These are phyloP conservation scores for Xylaria telfairii DNA, from an alignment of 495 filamentous ascomycete genomes.

Conservation along the genomic window DNA sequence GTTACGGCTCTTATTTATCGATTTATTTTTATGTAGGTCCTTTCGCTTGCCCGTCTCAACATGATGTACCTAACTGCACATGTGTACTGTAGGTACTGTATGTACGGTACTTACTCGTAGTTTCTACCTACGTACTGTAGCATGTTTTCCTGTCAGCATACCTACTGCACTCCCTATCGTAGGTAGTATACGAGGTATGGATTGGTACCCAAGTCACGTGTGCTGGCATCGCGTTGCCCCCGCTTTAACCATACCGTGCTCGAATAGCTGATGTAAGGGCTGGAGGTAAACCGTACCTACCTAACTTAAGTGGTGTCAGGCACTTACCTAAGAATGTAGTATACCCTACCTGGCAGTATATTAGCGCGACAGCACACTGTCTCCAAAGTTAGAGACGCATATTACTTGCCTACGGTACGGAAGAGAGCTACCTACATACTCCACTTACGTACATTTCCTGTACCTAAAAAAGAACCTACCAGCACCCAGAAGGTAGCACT, in stretches of 20 bases:
- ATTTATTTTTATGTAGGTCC: not conserved
- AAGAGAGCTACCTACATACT: not conserved
- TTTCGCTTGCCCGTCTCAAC: not conserved
- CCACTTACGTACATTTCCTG: not conserved
- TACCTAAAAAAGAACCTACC: conserved; percentile 10
- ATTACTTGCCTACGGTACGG: not conserved
- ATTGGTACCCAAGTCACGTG: conserved; percentile 11
- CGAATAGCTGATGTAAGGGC: not conserved
- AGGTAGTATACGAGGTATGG: too few species aligned
- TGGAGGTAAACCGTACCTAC: not conserved
- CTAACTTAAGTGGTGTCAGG: too few species aligned
- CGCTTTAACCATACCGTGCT: not conserved
- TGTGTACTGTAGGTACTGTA: too few species aligned
- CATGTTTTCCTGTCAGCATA: not conserved
- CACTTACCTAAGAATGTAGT: not conserved
- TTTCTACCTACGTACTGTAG: too few species aligned
- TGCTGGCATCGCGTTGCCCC: not conserved
- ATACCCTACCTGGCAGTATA: not conserved
- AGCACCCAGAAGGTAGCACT: not conserved
- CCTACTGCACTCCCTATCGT: not conserved
- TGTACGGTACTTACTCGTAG: too few species aligned
- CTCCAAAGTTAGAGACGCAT: too few species aligned
- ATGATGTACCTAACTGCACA: too few species aligned
- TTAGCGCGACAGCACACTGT: too few species aligned
- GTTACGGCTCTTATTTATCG: not conserved